Evolutionary conservation across 1,139 yeast species (phyloP).

Genomic region (Candida labiduridarum): DNA sequence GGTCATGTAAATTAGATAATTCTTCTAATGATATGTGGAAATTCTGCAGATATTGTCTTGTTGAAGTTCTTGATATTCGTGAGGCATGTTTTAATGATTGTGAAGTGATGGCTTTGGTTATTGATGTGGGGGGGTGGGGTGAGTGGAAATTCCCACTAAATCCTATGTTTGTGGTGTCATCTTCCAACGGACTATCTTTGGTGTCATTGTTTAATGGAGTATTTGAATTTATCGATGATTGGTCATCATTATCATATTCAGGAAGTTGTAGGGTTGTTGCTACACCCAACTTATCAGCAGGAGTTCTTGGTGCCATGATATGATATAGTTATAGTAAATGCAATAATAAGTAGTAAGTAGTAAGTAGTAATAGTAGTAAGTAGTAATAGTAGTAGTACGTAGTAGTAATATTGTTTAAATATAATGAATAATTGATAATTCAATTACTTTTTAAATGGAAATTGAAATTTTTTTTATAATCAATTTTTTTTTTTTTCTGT

Average conservation of each 20-base stretch:
- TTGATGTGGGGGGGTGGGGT: not conserved
- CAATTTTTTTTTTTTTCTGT: not conserved
- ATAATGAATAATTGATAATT: no score
- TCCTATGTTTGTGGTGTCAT: not conserved
- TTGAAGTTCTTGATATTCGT: slow-evolving; percentile 9
- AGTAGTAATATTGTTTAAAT: no score
- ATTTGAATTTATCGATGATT: slow-evolving; percentile 16
- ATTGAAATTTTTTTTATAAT: not conserved
- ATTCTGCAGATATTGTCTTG: slow-evolving; percentile 3
- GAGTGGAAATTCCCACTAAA: not conserved
- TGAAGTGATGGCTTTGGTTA: slow-evolving; percentile 3
- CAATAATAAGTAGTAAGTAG: no score
- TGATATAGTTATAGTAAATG: not conserved
- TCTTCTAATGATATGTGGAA: slow-evolving; percentile 25
- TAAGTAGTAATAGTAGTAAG: no score
- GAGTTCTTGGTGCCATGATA: slow-evolving; percentile 15
- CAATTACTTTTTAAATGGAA: not conserved
- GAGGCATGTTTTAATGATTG: slow-evolving; percentile 10
- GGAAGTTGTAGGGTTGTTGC: slow-evolving; percentile 13
- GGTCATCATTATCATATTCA: slow-evolving; percentile 13
- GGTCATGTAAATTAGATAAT: slow-evolving; percentile 51
- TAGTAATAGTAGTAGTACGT: no score
- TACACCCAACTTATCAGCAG: slow-evolving; percentile 13
- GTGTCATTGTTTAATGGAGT: slow-evolving; percentile 17
- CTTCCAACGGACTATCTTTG: slow-evolving; percentile 10